Percentiles rank a stretch among this genome's conserved stretches.
These are phyloP conservation scores for Yamadazyma epiphylla DNA, from an alignment of 1,139 yeast species.

Conservation along the genomic window DNA sequence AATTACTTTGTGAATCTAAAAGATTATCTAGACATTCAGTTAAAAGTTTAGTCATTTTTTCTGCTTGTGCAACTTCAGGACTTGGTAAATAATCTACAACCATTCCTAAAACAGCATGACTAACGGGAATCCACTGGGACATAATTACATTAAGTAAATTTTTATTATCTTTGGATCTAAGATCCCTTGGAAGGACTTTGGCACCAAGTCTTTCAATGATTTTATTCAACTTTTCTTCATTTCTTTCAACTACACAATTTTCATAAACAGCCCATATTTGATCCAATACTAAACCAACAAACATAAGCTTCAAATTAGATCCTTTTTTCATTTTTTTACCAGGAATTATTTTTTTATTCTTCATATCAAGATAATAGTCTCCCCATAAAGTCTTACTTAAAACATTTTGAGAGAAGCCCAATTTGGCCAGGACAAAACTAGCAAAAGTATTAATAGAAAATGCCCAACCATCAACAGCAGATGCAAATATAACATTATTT, in stretches of 20 bases:
- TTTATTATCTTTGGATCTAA: conserved; percentile 74
- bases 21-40: conserved; percentile 45
- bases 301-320: conserved; percentile 63
- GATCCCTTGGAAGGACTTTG: conserved; percentile 69
- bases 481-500: conserved; percentile 90
- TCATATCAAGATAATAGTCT: conserved; percentile 84
- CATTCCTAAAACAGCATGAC: conserved; percentile 78
- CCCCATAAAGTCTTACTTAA: conserved; percentile 95
- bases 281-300: conserved; percentile 83
- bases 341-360: conserved; percentile 74
- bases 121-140: conserved; percentile 93
- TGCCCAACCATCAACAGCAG: conserved; percentile 98
- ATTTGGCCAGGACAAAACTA: conserved; percentile 75
- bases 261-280: conserved; percentile 92
- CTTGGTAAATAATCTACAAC: conserved; percentile 86
- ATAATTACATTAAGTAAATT: conserved; percentile 62
- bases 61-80: conserved; percentile 70
- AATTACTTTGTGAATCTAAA: conserved; percentile 17
- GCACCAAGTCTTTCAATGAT: conserved; percentile 69
- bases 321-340: conserved; percentile 51
- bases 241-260: conserved; percentile 58
- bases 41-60: conserved; percentile 65
- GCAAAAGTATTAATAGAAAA: conserved; percentile 88
- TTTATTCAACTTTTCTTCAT: conserved; percentile 69
- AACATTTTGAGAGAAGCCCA: conserved; percentile 79